Conservation (phyloP, 768 basidiomycete genomes). For the Favolaschia claudopus region DNA sequence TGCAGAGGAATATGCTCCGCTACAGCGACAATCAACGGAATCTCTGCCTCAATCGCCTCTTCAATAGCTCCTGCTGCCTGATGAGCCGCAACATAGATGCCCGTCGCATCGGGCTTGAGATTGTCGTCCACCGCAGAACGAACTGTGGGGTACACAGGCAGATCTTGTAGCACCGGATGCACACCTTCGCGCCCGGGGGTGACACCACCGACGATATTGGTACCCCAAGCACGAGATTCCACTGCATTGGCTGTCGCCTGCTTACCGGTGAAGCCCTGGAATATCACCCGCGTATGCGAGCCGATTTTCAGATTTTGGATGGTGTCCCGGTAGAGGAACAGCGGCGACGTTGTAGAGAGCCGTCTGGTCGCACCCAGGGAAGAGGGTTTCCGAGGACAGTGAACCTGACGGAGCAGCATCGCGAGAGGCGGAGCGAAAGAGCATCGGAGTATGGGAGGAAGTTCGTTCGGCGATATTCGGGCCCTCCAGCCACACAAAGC, state of each 20-base stretch:
- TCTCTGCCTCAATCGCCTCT: neutral
- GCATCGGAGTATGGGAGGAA: too few relatives aligned
- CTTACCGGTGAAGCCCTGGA: neutral
- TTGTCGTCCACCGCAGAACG: neutral
- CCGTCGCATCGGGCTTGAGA: neutral
- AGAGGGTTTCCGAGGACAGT: too few relatives aligned
- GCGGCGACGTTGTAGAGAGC: too few relatives aligned
- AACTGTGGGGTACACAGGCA: neutral
- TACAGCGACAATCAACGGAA: neutral
- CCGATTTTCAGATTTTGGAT: too few relatives aligned
- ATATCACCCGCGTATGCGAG: constrained; percentile 1
- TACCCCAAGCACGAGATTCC: neutral
- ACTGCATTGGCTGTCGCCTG: neutral
- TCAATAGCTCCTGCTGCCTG: neutral
- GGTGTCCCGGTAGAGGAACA: too few relatives aligned
- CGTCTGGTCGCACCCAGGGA: too few relatives aligned
- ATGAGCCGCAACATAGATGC: neutral
- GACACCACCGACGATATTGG: neutral
- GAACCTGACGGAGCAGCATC: too few relatives aligned
- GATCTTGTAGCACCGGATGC: neutral
- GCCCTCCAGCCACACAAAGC: too few relatives aligned
- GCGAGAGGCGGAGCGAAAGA: too few relatives aligned
- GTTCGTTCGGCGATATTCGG: too few relatives aligned
- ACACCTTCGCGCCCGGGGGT: neutral
- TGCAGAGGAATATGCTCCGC: neutral